A percentile compares a stretch with the other conserved stretches of the same genome.
phyloP scores from a whole-genome alignment of 306 rosid species.

The Cicer bijugum region DNA sequence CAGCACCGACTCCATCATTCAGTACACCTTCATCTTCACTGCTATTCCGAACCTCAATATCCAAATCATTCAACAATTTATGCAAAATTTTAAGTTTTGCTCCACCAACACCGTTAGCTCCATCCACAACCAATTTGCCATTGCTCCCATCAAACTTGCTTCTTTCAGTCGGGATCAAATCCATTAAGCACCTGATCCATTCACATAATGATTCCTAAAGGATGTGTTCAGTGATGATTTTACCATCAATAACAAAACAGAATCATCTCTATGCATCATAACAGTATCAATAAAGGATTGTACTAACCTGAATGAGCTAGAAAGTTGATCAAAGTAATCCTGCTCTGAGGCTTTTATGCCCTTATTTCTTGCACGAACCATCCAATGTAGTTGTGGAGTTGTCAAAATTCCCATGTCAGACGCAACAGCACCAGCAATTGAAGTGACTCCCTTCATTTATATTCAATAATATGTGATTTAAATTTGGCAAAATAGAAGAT shows the following conservation, averaged over 20 bases:
- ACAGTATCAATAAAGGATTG: slow-evolving; percentile 33
- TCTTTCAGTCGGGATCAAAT: slow-evolving; percentile 66
- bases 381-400: slow-evolving; percentile 91
- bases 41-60: slow-evolving; percentile 74
- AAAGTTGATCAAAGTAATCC: slow-evolving; percentile 75
- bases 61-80: slow-evolving; percentile 59
- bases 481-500: not conserved
- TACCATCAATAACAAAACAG: slow-evolving; percentile 31
- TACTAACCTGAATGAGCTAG: slow-evolving; percentile 79
- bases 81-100: slow-evolving; percentile 61
- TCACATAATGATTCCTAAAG: slow-evolving; percentile 47
- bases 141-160: slow-evolving; percentile 40
- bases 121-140: slow-evolving; percentile 75
- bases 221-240: slow-evolving; percentile 31
- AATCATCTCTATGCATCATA: slow-evolving; percentile 6
- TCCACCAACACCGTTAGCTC: slow-evolving; percentile 97
- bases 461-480: slow-evolving; percentile 14
- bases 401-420: slow-evolving; percentile 83
- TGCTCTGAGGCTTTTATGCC: slow-evolving; percentile 62
- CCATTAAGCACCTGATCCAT: slow-evolving; percentile 81
- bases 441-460: slow-evolving; percentile 70
- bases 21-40: slow-evolving; percentile 77
- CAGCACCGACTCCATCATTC: slow-evolving; percentile 97
- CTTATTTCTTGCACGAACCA: slow-evolving; percentile 80
- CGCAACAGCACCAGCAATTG: slow-evolving; percentile 69